These are phyloP conservation scores for Boletus bicolor DNA, from an alignment of 768 basidiomycete species.

Conservation along the genomic window DNA sequence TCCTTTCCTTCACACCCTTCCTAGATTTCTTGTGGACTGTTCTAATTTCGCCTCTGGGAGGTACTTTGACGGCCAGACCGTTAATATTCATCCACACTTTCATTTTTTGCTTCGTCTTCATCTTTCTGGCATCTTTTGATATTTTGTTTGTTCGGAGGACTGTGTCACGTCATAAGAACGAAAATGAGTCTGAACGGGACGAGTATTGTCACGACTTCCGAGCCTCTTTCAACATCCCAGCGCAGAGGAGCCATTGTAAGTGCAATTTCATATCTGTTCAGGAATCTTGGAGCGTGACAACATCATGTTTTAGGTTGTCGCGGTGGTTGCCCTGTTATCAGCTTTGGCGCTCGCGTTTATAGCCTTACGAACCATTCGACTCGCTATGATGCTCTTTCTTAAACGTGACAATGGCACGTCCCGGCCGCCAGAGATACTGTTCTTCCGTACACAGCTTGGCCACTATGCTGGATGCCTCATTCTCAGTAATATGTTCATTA, in stretches of 20 bases:
- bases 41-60: conserved; percentile 34
- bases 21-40: conserved; percentile 33
- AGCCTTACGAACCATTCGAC: conserved; percentile 44
- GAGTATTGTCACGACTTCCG: background rate
- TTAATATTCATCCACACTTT: conserved; percentile 4
- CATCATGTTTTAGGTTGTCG: conserved; percentile 36
- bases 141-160: background rate
- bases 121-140: background rate
- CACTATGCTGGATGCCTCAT: conserved; percentile 65
- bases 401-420: conserved; percentile 25
- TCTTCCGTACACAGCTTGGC: conserved; percentile 72
- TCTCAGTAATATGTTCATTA: conserved; percentile 52
- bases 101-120: conserved; percentile 2
- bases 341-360: conserved; percentile 51
- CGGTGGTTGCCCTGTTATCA: conserved; percentile 53
- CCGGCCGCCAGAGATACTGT: conserved; percentile 46
- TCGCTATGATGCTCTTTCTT: conserved; percentile 38
- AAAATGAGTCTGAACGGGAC: conserved; percentile 6
- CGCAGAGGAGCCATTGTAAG: conserved; percentile 22
- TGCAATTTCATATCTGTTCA: background rate
- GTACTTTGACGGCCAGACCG: conserved; percentile 27
- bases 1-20: conserved; percentile 20
- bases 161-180: background rate
- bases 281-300: background rate
- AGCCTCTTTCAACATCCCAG: conserved; percentile 13